Base-by-base conservation (phyloP, 768 basidiomycete genomes). In the Boletus patriciae region DNA sequence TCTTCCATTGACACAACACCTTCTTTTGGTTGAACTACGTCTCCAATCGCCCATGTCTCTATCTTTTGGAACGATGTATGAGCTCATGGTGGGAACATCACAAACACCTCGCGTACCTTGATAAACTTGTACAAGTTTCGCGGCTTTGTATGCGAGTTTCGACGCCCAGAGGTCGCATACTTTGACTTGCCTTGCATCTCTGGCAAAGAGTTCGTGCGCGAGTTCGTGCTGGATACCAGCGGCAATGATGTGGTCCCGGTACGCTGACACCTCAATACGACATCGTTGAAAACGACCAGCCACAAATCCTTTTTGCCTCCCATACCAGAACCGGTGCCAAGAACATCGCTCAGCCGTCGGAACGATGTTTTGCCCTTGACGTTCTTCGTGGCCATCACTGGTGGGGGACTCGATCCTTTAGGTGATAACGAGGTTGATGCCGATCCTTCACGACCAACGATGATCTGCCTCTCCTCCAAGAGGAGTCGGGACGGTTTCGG, bases 201-300 rank as follows among this genome's bases (percentile, higher is more conserved):
- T n/a, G 92, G 90, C 54, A 91, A 62, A 8, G 90, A 92, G 66
- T 80, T 90, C 12, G 88, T 82, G 53, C 91, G 77, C 29, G 85
- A 84, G 61, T 81, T 85, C 23, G 84, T 81, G 6, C 81, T 78
- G 10, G 88, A 78, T 10, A 86, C 88, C 57, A 94, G 70, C 3
- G 92, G 92, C 46, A 94, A 69, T 9, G 87, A 89, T 0, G 97
- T 99, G 8, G 88, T 88, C 11, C 97, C 96, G 3, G 87, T 90
- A 52, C 92, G 81, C 65, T 94, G 92, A 70, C 95, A 98, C 45
- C 94, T 83, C 37, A 99, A 74, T 6, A 94, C 88, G 45, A 99
- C 96, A 67, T 99, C 97, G 54, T 94, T 95, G 78, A 99, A 98
- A 15, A 87, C 84, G 2, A 99, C 92, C 52, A 95, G 80, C 97